Base-by-base conservation (phyloP, 106 monocot genomes). In the Dendrobium chrysotoxum region DNA sequence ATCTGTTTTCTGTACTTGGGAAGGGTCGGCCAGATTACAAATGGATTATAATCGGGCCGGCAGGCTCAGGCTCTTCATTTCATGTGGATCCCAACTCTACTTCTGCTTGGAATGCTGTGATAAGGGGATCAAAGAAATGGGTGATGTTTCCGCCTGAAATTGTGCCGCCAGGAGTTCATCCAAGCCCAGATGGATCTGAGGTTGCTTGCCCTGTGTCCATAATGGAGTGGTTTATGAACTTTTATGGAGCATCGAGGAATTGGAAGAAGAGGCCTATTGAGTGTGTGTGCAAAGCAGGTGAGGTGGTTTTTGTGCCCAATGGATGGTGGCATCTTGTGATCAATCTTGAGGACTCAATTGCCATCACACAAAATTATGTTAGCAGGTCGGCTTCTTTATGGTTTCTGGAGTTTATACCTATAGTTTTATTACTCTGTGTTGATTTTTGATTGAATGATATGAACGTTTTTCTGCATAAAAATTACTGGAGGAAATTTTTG, bases 211-310 rank as follows among this genome's bases (percentile, higher is more conserved):
- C 99, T 0, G 99, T 99, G 12, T 95, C 95, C 12, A 99, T 95
- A 74, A 92, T 95, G 83, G 99, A 99, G 88, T 99, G 99, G 99
- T 99, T 99, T 79, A 99, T 99, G 95, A 99, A 99, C 79, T 99
- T 99, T 54, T 99, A 99, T 82, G 87, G 76, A 4, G 82, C 75
- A 0, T 95, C 91, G 76, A 87, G 41, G 80, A 81, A 83, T 30
- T 88, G 89, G 93, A 86, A 90, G 83, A 93, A 72, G 87, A 93
- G 90, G 79, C 99, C 99, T 0, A 72, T 99, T 0, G 99, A 99
- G 80, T 99, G 95, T 68, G 83, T 95, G 23, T 99, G 95, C 75
- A 89, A 79, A 78, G 86, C 89, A 8, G 99, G 99, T 10, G 99
- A 99, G 78, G 90, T 99, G 9, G 87, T 99, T 17, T 99, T 99